phyloP scores from a whole-genome alignment of 2,329 filamentous ascomycete genomes.

The Purpureocillium lavendulum region DNA sequence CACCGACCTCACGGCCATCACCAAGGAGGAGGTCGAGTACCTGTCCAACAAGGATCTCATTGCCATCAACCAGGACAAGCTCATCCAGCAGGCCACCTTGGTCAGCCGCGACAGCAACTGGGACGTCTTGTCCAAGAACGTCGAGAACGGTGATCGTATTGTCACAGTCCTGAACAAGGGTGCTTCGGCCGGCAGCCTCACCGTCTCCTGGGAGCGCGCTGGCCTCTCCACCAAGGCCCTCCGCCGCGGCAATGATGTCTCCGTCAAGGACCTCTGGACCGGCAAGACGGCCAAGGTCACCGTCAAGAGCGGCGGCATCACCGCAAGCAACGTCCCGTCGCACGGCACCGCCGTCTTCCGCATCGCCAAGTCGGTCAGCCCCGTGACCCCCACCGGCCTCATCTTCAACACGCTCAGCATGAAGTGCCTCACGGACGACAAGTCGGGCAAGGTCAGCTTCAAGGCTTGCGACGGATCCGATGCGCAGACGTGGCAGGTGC shows the following conservation, averaged over 20 bases:
- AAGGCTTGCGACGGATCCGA: conserved; percentile 26
- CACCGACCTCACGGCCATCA: conserved; percentile 28
- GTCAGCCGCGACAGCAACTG: conserved; percentile 32
- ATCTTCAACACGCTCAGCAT: conserved; percentile 40
- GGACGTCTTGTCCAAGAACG: conserved; percentile 36
- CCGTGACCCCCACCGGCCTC: conserved; percentile 32
- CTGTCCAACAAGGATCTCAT: conserved; percentile 32
- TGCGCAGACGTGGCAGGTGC: conserved; percentile 33
- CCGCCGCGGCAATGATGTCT: conserved; percentile 15
- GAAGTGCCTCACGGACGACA: conserved; percentile 29
- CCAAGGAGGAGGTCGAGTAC: conserved; percentile 22
- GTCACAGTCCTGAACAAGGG: conserved; percentile 38
- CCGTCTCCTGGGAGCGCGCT: conserved; percentile 23
- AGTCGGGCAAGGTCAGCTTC: conserved; percentile 20
- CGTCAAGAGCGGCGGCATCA: conserved; percentile 11
- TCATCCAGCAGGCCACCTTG: conserved; percentile 36
- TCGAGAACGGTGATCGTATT: conserved; percentile 37
- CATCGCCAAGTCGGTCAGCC: conserved; percentile 22
- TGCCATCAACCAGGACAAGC: conserved; percentile 30
- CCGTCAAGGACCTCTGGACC: conserved; percentile 35
- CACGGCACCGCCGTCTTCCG: conserved; percentile 35
- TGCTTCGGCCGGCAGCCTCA: conserved; percentile 15
- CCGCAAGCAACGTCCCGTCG: conserved; percentile 18
- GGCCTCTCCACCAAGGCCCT: conserved; percentile 22
- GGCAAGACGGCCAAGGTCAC: conserved; percentile 16